Evolutionary conservation across 768 basidiomycete species (phyloP).

Genomic region (Paxillus rubicundulus): DNA sequence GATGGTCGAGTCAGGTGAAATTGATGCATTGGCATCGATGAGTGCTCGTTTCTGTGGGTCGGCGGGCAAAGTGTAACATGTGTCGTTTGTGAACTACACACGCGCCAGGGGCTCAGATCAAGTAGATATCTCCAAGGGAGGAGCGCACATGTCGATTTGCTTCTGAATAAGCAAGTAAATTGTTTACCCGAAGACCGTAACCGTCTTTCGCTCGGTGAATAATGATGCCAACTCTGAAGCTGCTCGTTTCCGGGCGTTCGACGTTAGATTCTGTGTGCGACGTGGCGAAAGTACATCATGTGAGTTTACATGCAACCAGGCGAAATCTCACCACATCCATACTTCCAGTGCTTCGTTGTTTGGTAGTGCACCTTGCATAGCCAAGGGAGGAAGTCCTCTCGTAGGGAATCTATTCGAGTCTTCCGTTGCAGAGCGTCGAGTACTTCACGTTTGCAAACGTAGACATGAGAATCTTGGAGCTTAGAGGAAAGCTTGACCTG

Average conservation of each 20-base stretch:
- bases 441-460: constrained; percentile 75
- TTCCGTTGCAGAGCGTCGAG: constrained; percentile 71
- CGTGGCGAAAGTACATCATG: constrained; percentile 25
- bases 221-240: constrained; percentile 63
- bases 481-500: constrained; percentile 62
- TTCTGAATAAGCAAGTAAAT: constrained; percentile 72
- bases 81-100: constrained; percentile 45
- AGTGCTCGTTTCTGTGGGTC: constrained; percentile 62
- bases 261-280: constrained; percentile 42
- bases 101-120: constrained; percentile 13
- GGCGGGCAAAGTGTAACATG: constrained; percentile 52
- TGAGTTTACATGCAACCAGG: not conserved
- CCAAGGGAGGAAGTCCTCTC: constrained; percentile 92
- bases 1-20: constrained; percentile 78
- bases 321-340: constrained; percentile 46
- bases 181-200: constrained; percentile 72
- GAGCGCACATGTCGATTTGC: constrained; percentile 70
- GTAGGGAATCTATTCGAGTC: constrained; percentile 71
- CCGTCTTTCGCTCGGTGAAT: constrained; percentile 54
- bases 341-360: constrained; percentile 54
- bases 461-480: constrained; percentile 86
- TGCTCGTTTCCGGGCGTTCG: constrained; percentile 36
- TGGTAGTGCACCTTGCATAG: constrained; percentile 84
- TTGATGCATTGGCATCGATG: constrained; percentile 79
- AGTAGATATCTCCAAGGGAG: not conserved